Percentiles rank a stretch among this genome's conserved stretches.
Evolutionary conservation across 163 green algal genomes (phyloP).

Genomic region (Chloromonas sp.): DNA sequence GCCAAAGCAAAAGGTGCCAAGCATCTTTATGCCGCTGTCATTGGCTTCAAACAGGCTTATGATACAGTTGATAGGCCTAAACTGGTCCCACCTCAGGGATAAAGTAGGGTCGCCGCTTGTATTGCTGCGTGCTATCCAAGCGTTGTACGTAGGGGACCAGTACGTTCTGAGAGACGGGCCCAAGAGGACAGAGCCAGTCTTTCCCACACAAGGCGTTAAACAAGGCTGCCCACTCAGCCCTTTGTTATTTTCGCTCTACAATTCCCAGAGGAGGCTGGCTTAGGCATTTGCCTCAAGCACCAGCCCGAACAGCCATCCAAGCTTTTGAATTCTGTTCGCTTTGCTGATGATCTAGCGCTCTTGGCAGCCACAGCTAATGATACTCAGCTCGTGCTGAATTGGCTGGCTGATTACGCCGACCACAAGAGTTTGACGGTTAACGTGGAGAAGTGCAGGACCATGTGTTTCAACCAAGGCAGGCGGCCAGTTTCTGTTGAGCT

Average conservation of each 20-base stretch:
- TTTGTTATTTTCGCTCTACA: conserved; percentile 1
- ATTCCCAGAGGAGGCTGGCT: background rate
- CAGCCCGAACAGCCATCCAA: background rate
- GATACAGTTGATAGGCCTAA: background rate
- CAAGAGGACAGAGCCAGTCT: background rate
- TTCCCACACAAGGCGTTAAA: conserved; percentile 1
- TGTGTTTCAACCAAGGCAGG: too few relatives aligned
- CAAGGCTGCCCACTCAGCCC: conserved; percentile 8
- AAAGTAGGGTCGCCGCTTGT: background rate
- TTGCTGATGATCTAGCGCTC: background rate
- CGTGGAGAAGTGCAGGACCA: background rate
- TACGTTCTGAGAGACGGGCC: conserved; percentile 4
- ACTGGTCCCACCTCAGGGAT: background rate
- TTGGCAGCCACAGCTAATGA: too few relatives aligned
- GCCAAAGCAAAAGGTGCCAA: background rate
- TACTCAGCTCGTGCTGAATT: too few relatives aligned
- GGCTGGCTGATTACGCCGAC: too few relatives aligned
- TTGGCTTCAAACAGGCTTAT: conserved; percentile 1
- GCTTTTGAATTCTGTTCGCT: too few relatives aligned
- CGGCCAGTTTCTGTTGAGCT: too few relatives aligned
- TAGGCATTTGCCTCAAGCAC: background rate
- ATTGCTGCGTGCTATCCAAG: background rate
- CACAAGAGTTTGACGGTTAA: background rate
- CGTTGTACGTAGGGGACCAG: background rate
- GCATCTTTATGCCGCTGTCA: background rate